Conservation (phyloP, 1,284 basidiomycete species). For the Trametes hirsuta region DNA sequence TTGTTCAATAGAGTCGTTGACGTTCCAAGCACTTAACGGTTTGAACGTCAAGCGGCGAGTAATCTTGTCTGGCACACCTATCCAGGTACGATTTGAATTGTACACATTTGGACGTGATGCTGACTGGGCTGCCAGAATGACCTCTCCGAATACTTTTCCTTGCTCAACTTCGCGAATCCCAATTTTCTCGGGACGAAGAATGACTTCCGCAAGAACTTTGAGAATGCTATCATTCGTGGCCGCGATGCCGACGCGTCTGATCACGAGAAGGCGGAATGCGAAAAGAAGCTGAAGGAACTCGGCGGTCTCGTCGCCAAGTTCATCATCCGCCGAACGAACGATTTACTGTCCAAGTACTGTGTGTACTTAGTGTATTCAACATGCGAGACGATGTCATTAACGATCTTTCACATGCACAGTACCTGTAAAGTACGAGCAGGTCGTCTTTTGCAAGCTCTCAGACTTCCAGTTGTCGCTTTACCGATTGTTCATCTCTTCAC, state of each 20-base stretch:
- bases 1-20: constrained; percentile 70
- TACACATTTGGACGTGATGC: not conserved
- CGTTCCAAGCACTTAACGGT: constrained; percentile 85
- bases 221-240: constrained; percentile 92
- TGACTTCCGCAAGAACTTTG: constrained; percentile 97
- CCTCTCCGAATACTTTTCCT: constrained; percentile 94
- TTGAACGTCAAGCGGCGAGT: constrained; percentile 94
- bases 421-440: constrained; percentile 99
- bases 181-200: constrained; percentile 91
- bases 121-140: constrained; percentile 72
- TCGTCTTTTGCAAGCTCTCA: constrained; percentile 94
- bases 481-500: constrained; percentile 91
- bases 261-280: constrained; percentile 79
- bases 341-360: constrained; percentile 97
- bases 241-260: constrained; percentile 92
- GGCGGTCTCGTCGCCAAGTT: constrained; percentile 92
- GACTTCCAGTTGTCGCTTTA: constrained; percentile 91
- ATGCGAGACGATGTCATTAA: constrained; percentile 11
- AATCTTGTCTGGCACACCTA: constrained; percentile 95
- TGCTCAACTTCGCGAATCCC: constrained; percentile 97
- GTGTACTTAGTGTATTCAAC: constrained; percentile 38
- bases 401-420: constrained; percentile 52
- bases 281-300: constrained; percentile 93
- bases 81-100: constrained; percentile 60
- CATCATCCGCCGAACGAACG: constrained; percentile 97